Conservation (phyloP, 2,329 filamentous ascomycete genomes). For the Aureobasidium musti region DNA sequence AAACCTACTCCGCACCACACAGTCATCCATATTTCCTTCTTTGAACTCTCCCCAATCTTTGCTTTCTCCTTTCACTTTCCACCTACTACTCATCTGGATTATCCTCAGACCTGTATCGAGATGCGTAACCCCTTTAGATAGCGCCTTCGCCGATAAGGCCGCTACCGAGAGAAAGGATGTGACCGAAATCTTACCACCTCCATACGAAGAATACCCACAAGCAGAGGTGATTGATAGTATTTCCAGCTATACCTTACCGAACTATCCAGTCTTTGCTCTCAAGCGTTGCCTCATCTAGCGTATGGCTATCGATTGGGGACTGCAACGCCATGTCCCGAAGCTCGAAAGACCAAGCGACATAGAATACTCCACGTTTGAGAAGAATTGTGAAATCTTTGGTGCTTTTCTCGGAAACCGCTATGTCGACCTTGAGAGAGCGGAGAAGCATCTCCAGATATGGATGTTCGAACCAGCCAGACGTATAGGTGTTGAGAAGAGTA, state of each 20-base stretch:
- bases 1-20: neutral
- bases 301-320: neutral
- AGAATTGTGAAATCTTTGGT: neutral
- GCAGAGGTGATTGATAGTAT: neutral
- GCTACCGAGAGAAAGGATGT: neutral
- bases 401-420: neutral
- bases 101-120: neutral
- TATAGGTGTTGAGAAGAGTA: neutral
- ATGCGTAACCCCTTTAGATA: neutral
- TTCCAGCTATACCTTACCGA: neutral
- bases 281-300: slow-evolving; percentile 3
- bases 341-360: neutral
- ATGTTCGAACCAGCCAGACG: neutral
- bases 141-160: neutral
- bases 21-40: neutral
- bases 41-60: no score
- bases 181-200: neutral
- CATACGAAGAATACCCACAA: neutral
- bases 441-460: fast-evolving
- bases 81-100: neutral
- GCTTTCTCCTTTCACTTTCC: neutral
- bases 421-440: neutral
- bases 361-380: neutral
- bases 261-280: neutral
- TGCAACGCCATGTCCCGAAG: neutral